phyloP scores from a whole-genome alignment of 257 asterid species.

The Solanum sparsipilum region DNA sequence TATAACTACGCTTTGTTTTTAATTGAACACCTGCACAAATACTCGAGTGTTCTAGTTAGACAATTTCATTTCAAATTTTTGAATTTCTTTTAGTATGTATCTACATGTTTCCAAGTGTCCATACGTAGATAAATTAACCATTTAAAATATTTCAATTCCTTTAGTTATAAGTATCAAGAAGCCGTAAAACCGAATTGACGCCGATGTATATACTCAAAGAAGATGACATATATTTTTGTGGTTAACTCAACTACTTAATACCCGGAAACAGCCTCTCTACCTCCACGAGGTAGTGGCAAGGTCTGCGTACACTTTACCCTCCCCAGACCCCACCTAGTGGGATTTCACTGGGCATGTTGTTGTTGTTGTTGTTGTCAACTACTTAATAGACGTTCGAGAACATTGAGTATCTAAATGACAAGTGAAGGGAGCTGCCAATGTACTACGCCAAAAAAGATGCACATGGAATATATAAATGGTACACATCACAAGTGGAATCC shows the following conservation, averaged over 20 bases:
- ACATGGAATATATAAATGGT: neutral
- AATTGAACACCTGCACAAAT: neutral
- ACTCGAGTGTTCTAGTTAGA: neutral
- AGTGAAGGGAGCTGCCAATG: neutral
- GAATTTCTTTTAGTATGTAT: too few relatives aligned
- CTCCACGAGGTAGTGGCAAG: too few relatives aligned
- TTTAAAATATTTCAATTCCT: too few relatives aligned
- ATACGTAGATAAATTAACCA: too few relatives aligned
- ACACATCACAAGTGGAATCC: neutral
- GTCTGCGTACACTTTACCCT: too few relatives aligned
- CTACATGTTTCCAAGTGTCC: neutral
- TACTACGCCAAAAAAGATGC: neutral
- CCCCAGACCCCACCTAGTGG: too few relatives aligned
- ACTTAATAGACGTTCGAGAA: too few relatives aligned
- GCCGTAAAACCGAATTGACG: neutral
- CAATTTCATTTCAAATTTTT: neutral
- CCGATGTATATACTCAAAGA: neutral
- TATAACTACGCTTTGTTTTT: too few relatives aligned
- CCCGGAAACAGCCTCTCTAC: too few relatives aligned
- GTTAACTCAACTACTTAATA: neutral
- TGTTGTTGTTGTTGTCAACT: too few relatives aligned
- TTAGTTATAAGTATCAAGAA: neutral
- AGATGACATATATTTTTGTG: neutral
- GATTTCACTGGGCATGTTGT: too few relatives aligned
- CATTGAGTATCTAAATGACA: neutral